These are phyloP conservation scores for Penicillium samsonianum DNA, from an alignment of 495 filamentous ascomycete genomes.

Conservation along the genomic window DNA sequence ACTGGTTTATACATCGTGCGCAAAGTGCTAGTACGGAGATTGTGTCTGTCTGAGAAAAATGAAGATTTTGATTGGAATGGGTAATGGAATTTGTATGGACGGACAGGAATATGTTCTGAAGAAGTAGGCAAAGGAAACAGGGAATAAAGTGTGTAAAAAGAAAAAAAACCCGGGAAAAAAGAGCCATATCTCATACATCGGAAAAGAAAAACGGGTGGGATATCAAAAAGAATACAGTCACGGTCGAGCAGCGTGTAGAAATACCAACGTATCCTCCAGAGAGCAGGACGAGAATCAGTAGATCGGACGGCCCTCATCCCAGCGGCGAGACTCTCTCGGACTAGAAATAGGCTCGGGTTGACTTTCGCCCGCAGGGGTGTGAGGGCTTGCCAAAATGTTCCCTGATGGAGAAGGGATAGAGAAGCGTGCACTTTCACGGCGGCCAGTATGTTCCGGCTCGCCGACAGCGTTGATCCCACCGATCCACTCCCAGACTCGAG, in stretches of 20 bases:
- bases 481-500: conserved; percentile 95
- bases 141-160: background rate
- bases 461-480: conserved; percentile 58
- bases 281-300: conserved; percentile 47
- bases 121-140: conserved; percentile 3
- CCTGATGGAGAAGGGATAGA: conserved; percentile 30
- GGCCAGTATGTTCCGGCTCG: conserved; percentile 32
- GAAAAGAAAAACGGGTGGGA: conserved; percentile 13
- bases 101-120: conserved; percentile 21
- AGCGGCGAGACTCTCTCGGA: conserved; percentile 47
- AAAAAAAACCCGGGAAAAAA: conserved; percentile 4
- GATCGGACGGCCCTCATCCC: conserved; percentile 66
- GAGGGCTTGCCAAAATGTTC: conserved; percentile 24
- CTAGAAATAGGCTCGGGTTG: conserved; percentile 27
- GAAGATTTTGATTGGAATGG: background rate
- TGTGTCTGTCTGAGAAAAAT: background rate
- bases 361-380: conserved; percentile 39
- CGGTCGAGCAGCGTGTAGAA: conserved; percentile 14
- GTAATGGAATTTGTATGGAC: conserved; percentile 3
- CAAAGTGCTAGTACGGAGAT: background rate
- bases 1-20: too few relatives aligned
- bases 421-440: conserved; percentile 49
- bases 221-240: conserved; percentile 19
- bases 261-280: conserved; percentile 7
- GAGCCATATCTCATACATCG: conserved; percentile 17